Evolutionary conservation across 176 grass and related monocot genomes (phyloP).

Genomic region (Oryza rufipogon): DNA sequence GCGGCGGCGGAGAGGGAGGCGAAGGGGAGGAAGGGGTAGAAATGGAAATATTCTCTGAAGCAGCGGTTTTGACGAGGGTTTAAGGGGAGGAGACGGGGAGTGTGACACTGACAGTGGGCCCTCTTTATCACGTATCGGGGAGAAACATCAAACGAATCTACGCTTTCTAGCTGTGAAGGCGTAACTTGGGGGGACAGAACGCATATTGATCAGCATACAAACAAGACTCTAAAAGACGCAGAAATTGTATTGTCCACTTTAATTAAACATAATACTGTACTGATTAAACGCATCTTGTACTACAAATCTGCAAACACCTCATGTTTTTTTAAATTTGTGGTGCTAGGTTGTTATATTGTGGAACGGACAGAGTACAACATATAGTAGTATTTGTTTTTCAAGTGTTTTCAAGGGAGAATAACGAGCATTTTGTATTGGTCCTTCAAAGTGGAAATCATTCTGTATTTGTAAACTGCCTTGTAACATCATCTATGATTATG

Average conservation of each 20-base stretch:
- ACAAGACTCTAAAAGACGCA: no score
- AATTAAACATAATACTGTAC: no score
- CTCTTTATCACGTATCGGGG: neutral
- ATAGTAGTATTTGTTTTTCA: no score
- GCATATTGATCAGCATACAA: no score
- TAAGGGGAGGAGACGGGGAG: slow-evolving; percentile 18
- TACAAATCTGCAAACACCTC: no score
- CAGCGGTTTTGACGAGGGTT: slow-evolving; percentile 53
- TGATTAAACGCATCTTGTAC: no score
- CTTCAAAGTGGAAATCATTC: neutral
- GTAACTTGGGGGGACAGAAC: neutral
- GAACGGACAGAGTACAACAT: no score
- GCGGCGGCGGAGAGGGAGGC: slow-evolving; percentile 18
- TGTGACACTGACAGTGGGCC: slow-evolving; percentile 31
- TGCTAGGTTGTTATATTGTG: no score
- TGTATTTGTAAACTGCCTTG: neutral
- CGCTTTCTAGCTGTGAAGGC: neutral
- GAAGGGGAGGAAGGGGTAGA: slow-evolving; percentile 42
- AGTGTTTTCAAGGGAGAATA: no score
- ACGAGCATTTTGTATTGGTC: neutral
- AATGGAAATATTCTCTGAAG: slow-evolving; percentile 40
- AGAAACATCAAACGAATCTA: neutral
- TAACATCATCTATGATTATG: neutral
- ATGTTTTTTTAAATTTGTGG: no score
- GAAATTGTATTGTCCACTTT: no score